Evolutionary conservation across 208 protist species (phyloP), one percentile per base, ranked within the genome.

Genomic region (Trypanosoma brucei): DNA sequence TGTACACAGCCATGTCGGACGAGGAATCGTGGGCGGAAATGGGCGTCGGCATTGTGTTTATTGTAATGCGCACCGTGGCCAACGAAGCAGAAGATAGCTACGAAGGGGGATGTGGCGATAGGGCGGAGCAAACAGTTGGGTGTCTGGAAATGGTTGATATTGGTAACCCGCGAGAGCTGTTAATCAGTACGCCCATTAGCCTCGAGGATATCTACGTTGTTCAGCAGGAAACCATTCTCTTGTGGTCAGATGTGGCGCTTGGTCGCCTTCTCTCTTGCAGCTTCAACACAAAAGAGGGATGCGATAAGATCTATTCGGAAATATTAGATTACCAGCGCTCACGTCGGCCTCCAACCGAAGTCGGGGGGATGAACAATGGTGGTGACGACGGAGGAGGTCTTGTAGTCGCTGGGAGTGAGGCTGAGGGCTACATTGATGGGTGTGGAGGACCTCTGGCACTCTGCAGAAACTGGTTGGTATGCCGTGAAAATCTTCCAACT

Each of bases 251-350:
- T 59, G 75, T 79, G 33, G 40, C 75, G 44, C 60, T 93, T 30
- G 75, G 77, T 38, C 72, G 79, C 40, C 71, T 81, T 14, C 78
- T 93, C 59, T 83, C 87, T n/a, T 82, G 70, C 57, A 86, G 82
- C 63, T 93, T 93, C 61, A 81, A 83, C 65, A 75, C 52, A 37
- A 75, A 69, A 38, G 83, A 84, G 37, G 87, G 82, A 22, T 93
- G 87, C 59, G 70, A 77, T 13, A 39, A 57, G 11, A 83, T 91
- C 36, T 62, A 77, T 8, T 35, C 45, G 0, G 67, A 79, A 11
- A 91, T 93, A 36, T 38, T 51, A 2, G 66, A 58, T 7, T 88
- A 79, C 65, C 83, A 89, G 60, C 66, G 52, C 8, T 61, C 58
- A 11, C 52, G 68, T 40, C 62, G 13, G 0, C 8, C 42, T 1